Base-by-base conservation (phyloP, 805 yeast genomes). In the Metschnikowia rubicola region DNA sequence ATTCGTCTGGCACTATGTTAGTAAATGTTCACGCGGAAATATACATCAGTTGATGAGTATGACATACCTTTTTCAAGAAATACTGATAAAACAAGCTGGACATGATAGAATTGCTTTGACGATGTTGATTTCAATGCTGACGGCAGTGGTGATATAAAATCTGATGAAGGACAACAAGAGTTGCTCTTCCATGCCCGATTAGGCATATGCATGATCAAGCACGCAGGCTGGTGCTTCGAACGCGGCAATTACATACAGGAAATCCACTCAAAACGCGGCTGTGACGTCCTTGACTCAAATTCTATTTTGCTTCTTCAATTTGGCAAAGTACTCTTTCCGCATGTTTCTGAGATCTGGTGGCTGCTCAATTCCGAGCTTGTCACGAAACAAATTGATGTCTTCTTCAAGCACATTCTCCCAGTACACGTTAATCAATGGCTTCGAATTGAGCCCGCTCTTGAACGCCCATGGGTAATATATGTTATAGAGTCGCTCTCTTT, bases 391-490 rank as follows among this genome's bases (percentile, higher is more conserved):
- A 46, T 81, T 73, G 5, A 88, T 79, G 62, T 90, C 92, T 51
- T 74, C 74, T 26, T 83, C 87, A 56, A 94, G 71, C 17, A 83
- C 67, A 37, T 88, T 78, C 63, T 94, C 98, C 99, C 99, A 92
- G 62, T 87, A 88, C 0, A 92, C 90, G 62, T 88, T 88, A 45
- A 92, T 82, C 60, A 94, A 73, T 1, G 94, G 86, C 58, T 83
- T 83, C 43, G 89, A 79, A 46, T 79, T 73, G 43, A 83, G 67
- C 2, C 97, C 96, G 46, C 85, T 83, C 39, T 72, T 68, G 29
- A 87, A 59, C 2, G 95, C 96, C 97, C 96, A 90, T 3, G 96
- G 96, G 55, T 89, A 78, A 62, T 88, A 92, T 10, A 85, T 78
- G 33, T 80, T 78, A 48, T 78, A 70, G 52, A 92, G 74, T 41